Evolutionary conservation across 1,284 basidiomycete genomes (phyloP), one percentile per base, ranked within the genome.

Genomic region (Heterobasidion annosum): DNA sequence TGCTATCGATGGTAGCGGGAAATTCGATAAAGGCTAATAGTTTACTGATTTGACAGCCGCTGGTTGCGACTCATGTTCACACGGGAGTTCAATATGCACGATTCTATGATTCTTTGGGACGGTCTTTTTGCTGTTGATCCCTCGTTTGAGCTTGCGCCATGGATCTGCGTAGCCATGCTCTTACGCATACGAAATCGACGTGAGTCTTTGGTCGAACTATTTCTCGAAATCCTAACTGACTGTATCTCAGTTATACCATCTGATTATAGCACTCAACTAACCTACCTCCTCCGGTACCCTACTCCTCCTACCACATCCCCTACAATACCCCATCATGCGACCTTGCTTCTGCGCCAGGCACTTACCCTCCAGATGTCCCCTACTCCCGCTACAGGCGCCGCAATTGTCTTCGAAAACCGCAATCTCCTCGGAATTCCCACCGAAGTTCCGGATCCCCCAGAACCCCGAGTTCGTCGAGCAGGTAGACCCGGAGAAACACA

Each of bases 31-130:
- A 49, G 56, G 16, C 43, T 34, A 18, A n/a, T 19, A 25, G 25
- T 25, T 25, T 25, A 25, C 18, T 40, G 12, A 9, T 33, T 44
- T 35, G 32, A 46, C 62, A 93, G 91, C 60, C 92, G 94, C 33
- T 97, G 93, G 93, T 72, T 97, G 8, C 79, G 95, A 25, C 72
- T 97, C 12, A 72, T 97, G 6, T 96, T 96, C 68, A 94, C 93
- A 1, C 79, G 94, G 46, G 94, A 98, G 68, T 88, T 97, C 59
- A 74, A 71, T 45, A 77, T 93, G 74, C 65, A 73, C 8, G 83
- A 91, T 60, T 81, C 90, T 0, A 82, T 92, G 79, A 73, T 81
- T 19, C 65, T 98, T 10, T 97, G 94, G 94, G 94, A 98, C 67
- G 91, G 87, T 0, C 67, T 97, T 7, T 95, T 98, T 65, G 90